phyloP scores from a whole-genome alignment of 2,329 filamentous ascomycete species.

The Fusarium sp. region DNA sequence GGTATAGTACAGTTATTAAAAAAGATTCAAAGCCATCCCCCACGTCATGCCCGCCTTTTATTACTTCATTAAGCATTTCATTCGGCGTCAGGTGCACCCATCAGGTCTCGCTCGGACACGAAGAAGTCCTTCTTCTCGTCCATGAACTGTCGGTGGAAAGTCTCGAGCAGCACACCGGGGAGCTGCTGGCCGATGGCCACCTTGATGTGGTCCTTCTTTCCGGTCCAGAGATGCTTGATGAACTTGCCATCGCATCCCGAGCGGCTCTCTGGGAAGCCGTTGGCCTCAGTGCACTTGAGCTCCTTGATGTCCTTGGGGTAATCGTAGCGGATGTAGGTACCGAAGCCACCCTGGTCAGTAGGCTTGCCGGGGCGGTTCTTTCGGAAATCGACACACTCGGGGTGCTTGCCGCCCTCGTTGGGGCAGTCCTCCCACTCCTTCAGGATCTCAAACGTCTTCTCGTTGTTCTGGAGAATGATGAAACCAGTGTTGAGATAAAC shows the following conservation, averaged over 20 bases:
- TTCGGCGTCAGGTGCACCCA: constrained; percentile 38
- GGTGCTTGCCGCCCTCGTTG: constrained; percentile 53
- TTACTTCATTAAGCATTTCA: constrained; percentile 40
- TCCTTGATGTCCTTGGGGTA: constrained; percentile 55
- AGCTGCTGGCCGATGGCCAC: constrained; percentile 53
- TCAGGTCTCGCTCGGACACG: constrained; percentile 52
- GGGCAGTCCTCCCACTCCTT: constrained; percentile 61
- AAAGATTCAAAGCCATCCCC: constrained; percentile 40
- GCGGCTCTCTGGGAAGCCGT: constrained; percentile 56
- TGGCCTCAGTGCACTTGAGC: constrained; percentile 57
- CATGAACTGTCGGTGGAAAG: constrained; percentile 53
- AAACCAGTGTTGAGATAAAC: constrained; percentile 65
- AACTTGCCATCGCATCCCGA: constrained; percentile 56
- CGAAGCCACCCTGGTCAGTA: constrained; percentile 59
- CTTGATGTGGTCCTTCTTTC: constrained; percentile 56
- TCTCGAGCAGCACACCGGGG: constrained; percentile 51
- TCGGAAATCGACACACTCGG: constrained; percentile 55
- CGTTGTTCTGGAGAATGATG: constrained; percentile 65
- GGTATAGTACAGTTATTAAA: constrained; percentile 48
- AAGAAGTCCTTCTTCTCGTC: constrained; percentile 51
- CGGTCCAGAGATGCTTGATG: constrained; percentile 59
- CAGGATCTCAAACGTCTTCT: constrained; percentile 60
- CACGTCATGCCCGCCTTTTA: constrained; percentile 32
- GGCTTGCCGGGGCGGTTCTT: constrained; percentile 52
- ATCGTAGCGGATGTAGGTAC: constrained; percentile 58